Conservation (phyloP, 192 early-diverging fungal species). For the Spizellomyces sp. region DNA sequence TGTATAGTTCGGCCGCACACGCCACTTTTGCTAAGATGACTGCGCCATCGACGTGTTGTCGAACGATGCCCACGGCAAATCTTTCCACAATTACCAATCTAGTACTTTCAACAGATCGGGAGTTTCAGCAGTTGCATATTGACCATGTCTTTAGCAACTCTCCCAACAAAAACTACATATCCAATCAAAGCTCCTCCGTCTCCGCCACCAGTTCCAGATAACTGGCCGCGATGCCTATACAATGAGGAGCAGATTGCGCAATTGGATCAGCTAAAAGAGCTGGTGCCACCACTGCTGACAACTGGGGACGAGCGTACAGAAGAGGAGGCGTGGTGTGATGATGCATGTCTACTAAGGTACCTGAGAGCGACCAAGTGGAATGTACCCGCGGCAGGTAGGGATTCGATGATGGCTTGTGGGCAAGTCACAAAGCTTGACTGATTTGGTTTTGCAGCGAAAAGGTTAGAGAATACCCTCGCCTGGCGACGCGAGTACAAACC, state of each 20-base stretch:
- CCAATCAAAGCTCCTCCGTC: not conserved
- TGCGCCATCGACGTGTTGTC: too few species aligned
- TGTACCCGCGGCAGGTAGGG: constrained; percentile 55
- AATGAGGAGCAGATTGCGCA: constrained; percentile 19
- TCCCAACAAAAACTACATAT: too few species aligned
- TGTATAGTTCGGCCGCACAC: too few species aligned
- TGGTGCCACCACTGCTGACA: not conserved
- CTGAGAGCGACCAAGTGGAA: constrained; percentile 75
- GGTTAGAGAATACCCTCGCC: constrained; percentile 72
- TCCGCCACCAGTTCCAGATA: constrained; percentile 18
- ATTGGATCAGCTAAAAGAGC: constrained; percentile 18
- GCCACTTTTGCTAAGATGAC: too few species aligned
- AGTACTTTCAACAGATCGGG: too few species aligned
- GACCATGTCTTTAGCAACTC: too few species aligned
- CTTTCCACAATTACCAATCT: too few species aligned
- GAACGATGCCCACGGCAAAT: too few species aligned
- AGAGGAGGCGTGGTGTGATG: constrained; percentile 43
- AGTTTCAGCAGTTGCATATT: too few species aligned
- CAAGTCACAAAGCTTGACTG: constrained; percentile 6
- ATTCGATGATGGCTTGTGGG: not conserved
- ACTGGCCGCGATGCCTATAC: constrained; percentile 13
- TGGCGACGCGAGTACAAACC: constrained; percentile 81
- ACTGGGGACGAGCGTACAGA: constrained; percentile 12
- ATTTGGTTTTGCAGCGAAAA: constrained; percentile 33
- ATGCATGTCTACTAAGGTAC: constrained; percentile 67